Evolutionary conservation across 2,329 filamentous ascomycete genomes (phyloP).

Genomic region (Penicillium sp.): DNA sequence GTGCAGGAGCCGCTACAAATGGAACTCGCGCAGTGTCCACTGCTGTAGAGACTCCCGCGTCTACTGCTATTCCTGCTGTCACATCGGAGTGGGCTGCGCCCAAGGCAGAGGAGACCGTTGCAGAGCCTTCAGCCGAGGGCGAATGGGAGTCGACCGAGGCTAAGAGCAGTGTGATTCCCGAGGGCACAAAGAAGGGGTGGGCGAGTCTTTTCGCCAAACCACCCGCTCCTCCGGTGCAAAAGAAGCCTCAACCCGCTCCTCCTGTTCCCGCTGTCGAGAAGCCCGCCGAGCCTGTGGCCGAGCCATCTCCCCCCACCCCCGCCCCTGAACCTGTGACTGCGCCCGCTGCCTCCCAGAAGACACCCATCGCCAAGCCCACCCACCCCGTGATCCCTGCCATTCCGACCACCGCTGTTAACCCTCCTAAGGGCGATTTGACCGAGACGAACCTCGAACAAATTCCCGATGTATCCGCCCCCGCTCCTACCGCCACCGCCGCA

Average conservation of each 20-base stretch:
- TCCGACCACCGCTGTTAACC: slow-evolving; percentile 52
- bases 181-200: slow-evolving; percentile 55
- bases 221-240: slow-evolving; percentile 49
- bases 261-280: slow-evolving; percentile 30
- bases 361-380: slow-evolving; percentile 38
- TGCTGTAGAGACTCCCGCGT: slow-evolving; percentile 22
- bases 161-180: slow-evolving; percentile 38
- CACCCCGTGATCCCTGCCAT: slow-evolving; percentile 37
- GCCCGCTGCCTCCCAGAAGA: slow-evolving; percentile 34
- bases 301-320: slow-evolving; percentile 46
- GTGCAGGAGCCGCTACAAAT: slow-evolving; percentile 41
- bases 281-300: slow-evolving; percentile 28
- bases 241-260: slow-evolving; percentile 47
- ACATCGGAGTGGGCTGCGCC: slow-evolving; percentile 4
- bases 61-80: slow-evolving; percentile 10
- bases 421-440: slow-evolving; percentile 79
- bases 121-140: slow-evolving; percentile 24
- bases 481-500: slow-evolving; percentile 76
- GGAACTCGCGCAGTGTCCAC: slow-evolving; percentile 37
- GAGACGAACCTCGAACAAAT: slow-evolving; percentile 90
- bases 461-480: slow-evolving; percentile 73
- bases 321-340: slow-evolving; percentile 43
- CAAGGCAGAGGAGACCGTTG: slow-evolving; percentile 21
- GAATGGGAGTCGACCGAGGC: slow-evolving; percentile 26
- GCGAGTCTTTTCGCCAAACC: slow-evolving; percentile 72